Evolutionary conservation across 257 asterid species (phyloP), one percentile per base, ranked within the genome.

Genomic region (Scutellaria minor): DNA sequence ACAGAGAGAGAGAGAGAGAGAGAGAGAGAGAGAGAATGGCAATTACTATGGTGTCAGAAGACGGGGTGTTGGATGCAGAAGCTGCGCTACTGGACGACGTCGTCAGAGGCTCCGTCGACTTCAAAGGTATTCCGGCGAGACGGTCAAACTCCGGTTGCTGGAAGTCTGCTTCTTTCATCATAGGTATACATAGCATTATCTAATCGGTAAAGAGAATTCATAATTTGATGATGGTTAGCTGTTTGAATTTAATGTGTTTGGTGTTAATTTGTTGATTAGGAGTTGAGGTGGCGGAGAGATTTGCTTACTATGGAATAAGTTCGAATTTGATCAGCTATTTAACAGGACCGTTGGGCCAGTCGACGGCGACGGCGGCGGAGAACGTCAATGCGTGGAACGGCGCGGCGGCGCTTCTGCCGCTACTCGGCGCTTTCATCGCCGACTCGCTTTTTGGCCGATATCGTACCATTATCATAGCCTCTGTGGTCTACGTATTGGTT

Each of bases 361-460:
- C 89, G 22, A 75, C 70, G n/a, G 86, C 83, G n/a, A 9, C 78
- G 6, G 85, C 89, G 13, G 86, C 85, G 44, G 83, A 4, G 75
- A 77, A 77, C 31, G 81, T 82, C 44, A 85, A 82, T 42, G 78
- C 61, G 0, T 85, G 83, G 87, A 31, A 22, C 27, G 86, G 87
- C 1, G 56, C 76, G 45, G 80, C 80, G 64, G 1, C 6, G 61
- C 80, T 85, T 20, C 24, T 70, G 54, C 89, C 87, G 4, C 77
- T 84, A 9, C 9, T 84, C 10, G 85, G 85, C 6, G 85, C 83
- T 60, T 80, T 72, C 59, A 6, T 82, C 44, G 89, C 89, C 37
- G 86, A 84, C 47, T 82, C 86, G 0, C 68, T 7, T 75, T 53
- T 77, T 41, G 89, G 89, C 22, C 74, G 82, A 6, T 84, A 68